phyloP scores from a whole-genome alignment of 176 grass and related monocot genomes.

The Tuctoria greenei region DNA sequence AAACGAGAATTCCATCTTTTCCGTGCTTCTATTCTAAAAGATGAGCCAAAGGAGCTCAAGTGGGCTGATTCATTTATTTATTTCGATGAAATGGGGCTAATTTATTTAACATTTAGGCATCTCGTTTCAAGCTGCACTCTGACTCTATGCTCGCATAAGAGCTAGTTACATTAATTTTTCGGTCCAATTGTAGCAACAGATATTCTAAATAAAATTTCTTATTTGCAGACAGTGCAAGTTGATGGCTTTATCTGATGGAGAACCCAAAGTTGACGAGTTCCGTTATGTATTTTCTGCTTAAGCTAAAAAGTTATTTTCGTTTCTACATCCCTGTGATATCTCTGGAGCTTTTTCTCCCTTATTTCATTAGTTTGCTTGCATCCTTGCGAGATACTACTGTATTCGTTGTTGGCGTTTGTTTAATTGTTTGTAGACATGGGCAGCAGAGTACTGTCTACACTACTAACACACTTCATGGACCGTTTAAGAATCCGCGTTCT shows the following conservation, averaged over 20 bases:
- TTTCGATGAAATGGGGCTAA: too few species aligned
- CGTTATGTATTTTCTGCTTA: neutral
- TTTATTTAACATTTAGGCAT: neutral
- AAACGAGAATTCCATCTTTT: neutral
- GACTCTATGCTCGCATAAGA: neutral
- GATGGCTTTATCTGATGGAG: neutral
- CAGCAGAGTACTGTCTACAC: too few species aligned
- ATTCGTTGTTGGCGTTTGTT: too few species aligned
- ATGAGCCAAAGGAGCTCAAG: neutral
- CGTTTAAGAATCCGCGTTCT: too few species aligned
- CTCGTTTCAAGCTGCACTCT: conserved; percentile 1
- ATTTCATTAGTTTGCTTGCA: neutral
- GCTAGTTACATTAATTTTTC: neutral
- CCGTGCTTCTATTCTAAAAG: neutral
- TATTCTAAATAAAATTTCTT: neutral
- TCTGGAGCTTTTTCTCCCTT: neutral
- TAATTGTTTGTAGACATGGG: too few species aligned
- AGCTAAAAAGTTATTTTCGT: neutral
- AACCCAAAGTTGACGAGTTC: neutral
- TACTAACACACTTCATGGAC: too few species aligned
- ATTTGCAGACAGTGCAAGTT: neutral
- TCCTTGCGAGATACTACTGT: too few species aligned
- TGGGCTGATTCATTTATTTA: neutral
- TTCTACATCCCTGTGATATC: neutral
- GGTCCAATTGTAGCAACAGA: neutral